Conservation (phyloP, 1,284 basidiomycete genomes). For the Irpex rosettiformis region DNA sequence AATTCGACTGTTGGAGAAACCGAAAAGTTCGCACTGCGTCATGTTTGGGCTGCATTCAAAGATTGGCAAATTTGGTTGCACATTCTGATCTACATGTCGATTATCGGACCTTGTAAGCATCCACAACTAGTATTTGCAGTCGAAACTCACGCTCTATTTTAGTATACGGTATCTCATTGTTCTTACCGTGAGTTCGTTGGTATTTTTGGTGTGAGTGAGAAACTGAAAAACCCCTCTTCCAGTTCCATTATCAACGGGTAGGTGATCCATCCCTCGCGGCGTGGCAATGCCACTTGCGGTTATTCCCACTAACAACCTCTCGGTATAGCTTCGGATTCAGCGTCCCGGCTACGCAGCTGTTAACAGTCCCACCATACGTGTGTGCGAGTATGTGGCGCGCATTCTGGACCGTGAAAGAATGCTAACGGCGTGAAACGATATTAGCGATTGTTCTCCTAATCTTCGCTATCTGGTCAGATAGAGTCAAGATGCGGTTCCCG, state of each 20-base stretch:
- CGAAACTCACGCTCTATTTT: background rate
- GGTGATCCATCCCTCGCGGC: conserved; percentile 12
- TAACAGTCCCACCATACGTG: conserved; percentile 69
- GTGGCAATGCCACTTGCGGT: background rate
- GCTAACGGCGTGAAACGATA: background rate
- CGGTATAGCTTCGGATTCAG: conserved; percentile 50
- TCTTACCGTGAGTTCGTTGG: conserved; percentile 51
- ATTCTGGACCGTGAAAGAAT: too few species aligned
- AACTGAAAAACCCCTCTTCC: background rate
- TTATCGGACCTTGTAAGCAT: conserved; percentile 53
- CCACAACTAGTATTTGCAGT: background rate
- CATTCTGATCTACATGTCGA: conserved; percentile 57
- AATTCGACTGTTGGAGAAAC: conserved; percentile 66
- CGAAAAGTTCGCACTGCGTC: conserved; percentile 50
- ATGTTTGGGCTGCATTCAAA: conserved; percentile 48
- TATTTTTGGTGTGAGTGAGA: background rate
- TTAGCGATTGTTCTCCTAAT: conserved; percentile 48
- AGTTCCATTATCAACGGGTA: conserved; percentile 64
- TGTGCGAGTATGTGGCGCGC: conserved; percentile 45
- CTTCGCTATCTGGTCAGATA: conserved; percentile 61
- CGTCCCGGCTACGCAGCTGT: conserved; percentile 56
- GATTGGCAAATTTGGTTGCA: conserved; percentile 71
- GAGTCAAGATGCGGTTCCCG: conserved; percentile 49
- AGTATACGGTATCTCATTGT: conserved; percentile 60
- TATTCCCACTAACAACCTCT: conserved; percentile 2